Percentiles rank a stretch among this genome's conserved stretches.
phyloP scores from a whole-genome alignment of 306 rosid genomes.

The Prunus padus region DNA sequence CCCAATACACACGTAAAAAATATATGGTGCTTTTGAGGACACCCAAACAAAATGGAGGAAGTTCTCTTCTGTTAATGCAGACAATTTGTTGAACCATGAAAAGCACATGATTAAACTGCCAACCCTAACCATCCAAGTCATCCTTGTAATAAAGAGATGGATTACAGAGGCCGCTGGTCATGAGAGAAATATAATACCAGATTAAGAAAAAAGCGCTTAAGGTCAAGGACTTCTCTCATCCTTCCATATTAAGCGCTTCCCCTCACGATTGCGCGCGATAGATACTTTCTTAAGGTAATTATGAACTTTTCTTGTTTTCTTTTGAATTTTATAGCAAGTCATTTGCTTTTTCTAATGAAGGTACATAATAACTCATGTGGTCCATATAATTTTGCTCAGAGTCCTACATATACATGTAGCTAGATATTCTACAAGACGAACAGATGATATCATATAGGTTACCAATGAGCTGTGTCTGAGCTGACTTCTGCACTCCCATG shows the following conservation, averaged over 20 bases:
- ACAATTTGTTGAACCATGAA: constrained; percentile 55
- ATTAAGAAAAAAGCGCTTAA: background rate
- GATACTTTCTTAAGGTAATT: background rate
- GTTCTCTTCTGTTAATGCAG: background rate
- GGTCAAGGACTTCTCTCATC: background rate
- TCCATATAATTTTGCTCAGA: background rate
- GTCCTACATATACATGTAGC: background rate
- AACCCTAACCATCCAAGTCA: constrained; percentile 8
- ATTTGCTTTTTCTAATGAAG: background rate
- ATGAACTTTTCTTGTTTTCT: background rate
- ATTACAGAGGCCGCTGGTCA: background rate
- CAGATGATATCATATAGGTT: background rate
- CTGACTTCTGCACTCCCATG: background rate
- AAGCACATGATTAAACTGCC: constrained; percentile 68
- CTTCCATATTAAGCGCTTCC: background rate
- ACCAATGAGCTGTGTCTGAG: background rate
- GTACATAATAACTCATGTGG: background rate
- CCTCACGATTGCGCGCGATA: background rate
- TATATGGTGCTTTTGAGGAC: background rate
- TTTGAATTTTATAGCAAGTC: background rate
- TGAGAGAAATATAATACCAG: background rate
- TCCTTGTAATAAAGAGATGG: background rate
- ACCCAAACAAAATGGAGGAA: background rate
- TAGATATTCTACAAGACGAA: background rate
- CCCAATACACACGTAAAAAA: background rate